Base-by-base conservation (phyloP, 208 protist genomes). In the Tritrichomonas foetus region DNA sequence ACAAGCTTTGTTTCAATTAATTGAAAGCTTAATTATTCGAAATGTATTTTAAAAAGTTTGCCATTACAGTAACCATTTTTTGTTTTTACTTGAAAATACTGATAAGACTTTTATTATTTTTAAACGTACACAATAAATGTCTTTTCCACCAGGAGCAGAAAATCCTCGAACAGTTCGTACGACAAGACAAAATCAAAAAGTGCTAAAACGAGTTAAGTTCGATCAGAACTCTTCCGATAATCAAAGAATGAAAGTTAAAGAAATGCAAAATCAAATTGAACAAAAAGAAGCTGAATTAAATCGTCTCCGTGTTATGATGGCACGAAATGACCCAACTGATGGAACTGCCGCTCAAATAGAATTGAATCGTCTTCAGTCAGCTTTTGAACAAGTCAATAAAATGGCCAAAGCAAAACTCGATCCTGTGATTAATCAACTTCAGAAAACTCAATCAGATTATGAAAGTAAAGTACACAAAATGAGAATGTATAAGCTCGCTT, bases 201-300 rank as follows among this genome's bases (percentile, higher is more conserved):
- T 89, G 33, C 39, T 89, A 89, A 53, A 89, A 47, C 13, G 27
- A 69, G 11, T n/a, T n/a, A 8, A 69, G 25, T n/a, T 69, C 3
- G 16, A 5, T 33, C 16, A 33, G 13, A 8, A 69, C 3, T 30
- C 5, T n/a, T n/a, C 64, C 3, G 64, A 69, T 5, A 69, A 69
- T n/a, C 20, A 8, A 33, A 69, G n/a, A 69, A 33, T 3, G 3
- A 30, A 69, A n/a, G 25, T 69, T 69, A 8, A n/a, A n/a, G 64
- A 69, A 69, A 8, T 89, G 14, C 78, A 89, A 57, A 44, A 89
- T 44, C 78, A 57, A 53, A 89, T 89, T 11, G 78, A 89, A 89
- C 1, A 20, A 57, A 53, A 50, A 61, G 47, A 57, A 53, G 47
- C 33, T 33, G 78, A 89, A 89, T 16, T 89, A 1, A 57, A 53